These are phyloP conservation scores for Veloporphyrellus conicus DNA, from an alignment of 1,284 basidiomycete genomes.

Conservation along the genomic window DNA sequence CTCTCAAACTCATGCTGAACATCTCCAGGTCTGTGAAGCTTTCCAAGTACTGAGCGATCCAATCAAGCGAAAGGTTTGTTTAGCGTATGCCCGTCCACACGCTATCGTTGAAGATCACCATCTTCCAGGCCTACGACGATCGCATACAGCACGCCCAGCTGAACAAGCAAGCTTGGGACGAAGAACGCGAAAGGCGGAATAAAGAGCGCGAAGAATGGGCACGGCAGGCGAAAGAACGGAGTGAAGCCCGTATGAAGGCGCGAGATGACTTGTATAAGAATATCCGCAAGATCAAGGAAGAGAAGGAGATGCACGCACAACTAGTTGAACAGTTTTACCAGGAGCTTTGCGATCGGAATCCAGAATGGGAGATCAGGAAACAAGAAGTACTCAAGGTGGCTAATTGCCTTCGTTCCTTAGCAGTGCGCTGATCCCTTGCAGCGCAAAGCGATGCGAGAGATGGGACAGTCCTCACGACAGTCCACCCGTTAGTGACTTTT, in stretches of 20 bases:
- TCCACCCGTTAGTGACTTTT: constrained; percentile 17
- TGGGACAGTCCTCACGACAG: constrained; percentile 15
- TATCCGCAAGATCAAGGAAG: constrained; percentile 33
- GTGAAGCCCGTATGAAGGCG: constrained; percentile 36
- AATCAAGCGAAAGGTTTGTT: constrained; percentile 55
- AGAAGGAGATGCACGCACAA: constrained; percentile 31
- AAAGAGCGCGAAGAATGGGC: constrained; percentile 62
- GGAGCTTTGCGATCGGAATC: constrained; percentile 50
- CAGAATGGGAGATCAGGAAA: constrained; percentile 60
- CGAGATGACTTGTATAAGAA: constrained; percentile 28
- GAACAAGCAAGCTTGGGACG: constrained; percentile 32
- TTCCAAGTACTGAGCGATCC: constrained; percentile 46
- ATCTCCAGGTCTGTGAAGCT: constrained; percentile 38
- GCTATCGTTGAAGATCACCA: background rate
- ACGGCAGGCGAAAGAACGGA: constrained; percentile 45
- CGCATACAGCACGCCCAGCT: constrained; percentile 33
- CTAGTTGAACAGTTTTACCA: constrained; percentile 47
- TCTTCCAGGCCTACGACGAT: constrained; percentile 51
- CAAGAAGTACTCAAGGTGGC: constrained; percentile 39
- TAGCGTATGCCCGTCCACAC: background rate
- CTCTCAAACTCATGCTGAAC: constrained; percentile 17
- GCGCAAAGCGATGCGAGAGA: constrained; percentile 33
- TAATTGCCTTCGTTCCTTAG: constrained; percentile 10
- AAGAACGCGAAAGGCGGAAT: constrained; percentile 45
- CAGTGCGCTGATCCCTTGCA: constrained; percentile 15